Conservation (phyloP, 441 rosid genomes). For the Jatropha podagrica region DNA sequence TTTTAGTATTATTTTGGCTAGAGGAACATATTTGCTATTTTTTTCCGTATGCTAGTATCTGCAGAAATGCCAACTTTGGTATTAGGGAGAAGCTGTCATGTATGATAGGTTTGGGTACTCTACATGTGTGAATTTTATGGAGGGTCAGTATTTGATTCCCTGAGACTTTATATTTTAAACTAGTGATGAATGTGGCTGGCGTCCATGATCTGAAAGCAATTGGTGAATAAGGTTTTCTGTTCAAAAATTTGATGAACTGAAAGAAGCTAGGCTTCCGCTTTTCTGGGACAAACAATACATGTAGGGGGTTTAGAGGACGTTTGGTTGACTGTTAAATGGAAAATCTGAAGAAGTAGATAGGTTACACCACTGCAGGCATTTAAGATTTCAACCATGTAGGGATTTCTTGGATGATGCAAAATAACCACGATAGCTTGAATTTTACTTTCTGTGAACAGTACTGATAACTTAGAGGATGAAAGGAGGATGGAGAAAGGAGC, state of each 20-base stretch:
- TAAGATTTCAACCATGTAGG: no score
- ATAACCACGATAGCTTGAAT: no score
- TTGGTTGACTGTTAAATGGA: no score
- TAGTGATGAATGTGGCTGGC: not conserved
- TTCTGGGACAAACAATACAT: no score
- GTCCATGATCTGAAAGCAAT: not conserved
- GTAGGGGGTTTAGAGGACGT: no score
- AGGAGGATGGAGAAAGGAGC: not conserved
- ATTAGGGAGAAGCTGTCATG: not conserved
- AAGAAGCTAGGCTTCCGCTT: not conserved
- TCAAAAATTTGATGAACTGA: not conserved
- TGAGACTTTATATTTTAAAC: not conserved
- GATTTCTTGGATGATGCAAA: no score
- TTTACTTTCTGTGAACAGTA: not conserved
- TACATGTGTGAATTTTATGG: not conserved
- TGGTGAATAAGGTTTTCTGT: slow-evolving; percentile 1
- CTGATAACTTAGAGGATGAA: not conserved
- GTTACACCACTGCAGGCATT: no score
- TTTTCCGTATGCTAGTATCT: not conserved
- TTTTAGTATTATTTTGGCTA: not conserved
- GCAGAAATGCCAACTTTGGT: not conserved
- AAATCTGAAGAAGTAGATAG: no score
- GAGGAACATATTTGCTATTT: not conserved
- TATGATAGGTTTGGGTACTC: not conserved
- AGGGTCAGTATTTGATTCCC: not conserved